These are phyloP conservation scores for Cymodocea nodosa DNA, from an alignment of 116 monocot genomes.

Conservation along the genomic window DNA sequence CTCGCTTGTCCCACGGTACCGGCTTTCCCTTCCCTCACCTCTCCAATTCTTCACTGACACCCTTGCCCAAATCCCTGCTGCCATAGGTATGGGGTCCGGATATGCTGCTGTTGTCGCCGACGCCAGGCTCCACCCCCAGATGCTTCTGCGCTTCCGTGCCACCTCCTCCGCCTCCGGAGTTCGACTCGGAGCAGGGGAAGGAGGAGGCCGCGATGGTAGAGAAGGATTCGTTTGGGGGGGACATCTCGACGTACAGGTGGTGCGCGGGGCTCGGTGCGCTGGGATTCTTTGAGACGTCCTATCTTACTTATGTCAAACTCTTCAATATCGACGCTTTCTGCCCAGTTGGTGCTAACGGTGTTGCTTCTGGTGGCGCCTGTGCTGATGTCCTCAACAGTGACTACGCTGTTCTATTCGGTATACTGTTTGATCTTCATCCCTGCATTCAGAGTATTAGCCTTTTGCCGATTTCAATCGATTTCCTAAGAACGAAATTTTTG, in stretches of 20 bases:
- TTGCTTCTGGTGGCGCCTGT: slow-evolving; percentile 25
- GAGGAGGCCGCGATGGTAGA: background rate
- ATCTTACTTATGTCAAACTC: slow-evolving; percentile 67
- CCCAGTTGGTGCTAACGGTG: slow-evolving; percentile 29
- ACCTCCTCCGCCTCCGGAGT: slow-evolving; percentile 6
- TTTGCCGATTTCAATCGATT: too few relatives aligned
- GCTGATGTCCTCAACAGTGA: slow-evolving; percentile 84
- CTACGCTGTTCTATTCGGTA: slow-evolving; percentile 74
- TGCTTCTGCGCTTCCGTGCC: slow-evolving; percentile 4
- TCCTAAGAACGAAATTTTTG: too few relatives aligned
- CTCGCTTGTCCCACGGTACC: background rate
- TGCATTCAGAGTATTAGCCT: too few relatives aligned
- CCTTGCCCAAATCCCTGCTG: background rate
- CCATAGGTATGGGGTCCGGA: too few relatives aligned
- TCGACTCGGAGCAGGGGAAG: slow-evolving; percentile 7
- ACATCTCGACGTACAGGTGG: slow-evolving; percentile 40
- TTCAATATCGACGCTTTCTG: slow-evolving; percentile 67
- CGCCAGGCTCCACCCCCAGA: background rate
- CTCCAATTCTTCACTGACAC: background rate
- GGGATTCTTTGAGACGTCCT: slow-evolving; percentile 76
- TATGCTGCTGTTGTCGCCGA: too few relatives aligned
- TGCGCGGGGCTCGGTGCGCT: slow-evolving; percentile 49
- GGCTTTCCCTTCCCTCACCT: background rate
- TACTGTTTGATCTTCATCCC: background rate
- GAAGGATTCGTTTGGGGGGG: slow-evolving; percentile 11